Evolutionary conservation across 495 filamentous ascomycete species (phyloP).

Genomic region (Podospora pseudoanserina): DNA sequence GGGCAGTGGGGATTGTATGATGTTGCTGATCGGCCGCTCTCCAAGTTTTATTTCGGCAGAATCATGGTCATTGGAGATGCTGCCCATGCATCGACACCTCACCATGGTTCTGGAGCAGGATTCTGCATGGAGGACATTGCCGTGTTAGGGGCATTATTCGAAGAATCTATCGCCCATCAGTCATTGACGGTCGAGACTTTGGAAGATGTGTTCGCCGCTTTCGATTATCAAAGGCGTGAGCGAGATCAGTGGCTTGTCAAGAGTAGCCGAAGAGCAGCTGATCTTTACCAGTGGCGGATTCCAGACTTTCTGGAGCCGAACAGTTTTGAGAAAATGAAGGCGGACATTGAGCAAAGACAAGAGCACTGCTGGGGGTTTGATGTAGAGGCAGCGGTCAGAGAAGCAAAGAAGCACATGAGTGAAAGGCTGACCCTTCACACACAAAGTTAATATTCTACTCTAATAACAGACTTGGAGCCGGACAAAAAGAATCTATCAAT

Average conservation of each 20-base stretch:
- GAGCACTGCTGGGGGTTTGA: slow-evolving; percentile 19
- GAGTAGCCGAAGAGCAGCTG: slow-evolving; percentile 41
- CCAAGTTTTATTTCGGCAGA: slow-evolving; percentile 52
- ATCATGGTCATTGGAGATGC: slow-evolving; percentile 65
- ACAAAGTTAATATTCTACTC: background rate
- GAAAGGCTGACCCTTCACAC: no score
- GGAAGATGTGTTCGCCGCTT: slow-evolving; percentile 56
- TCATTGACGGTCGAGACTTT: slow-evolving; percentile 31
- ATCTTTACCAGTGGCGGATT: slow-evolving; percentile 34
- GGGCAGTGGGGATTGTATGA: slow-evolving; percentile 56
- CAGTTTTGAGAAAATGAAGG: slow-evolving; percentile 15
- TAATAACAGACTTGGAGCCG: background rate
- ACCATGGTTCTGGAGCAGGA: slow-evolving; percentile 66
- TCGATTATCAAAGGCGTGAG: slow-evolving; percentile 56
- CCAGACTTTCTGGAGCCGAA: slow-evolving; percentile 1
- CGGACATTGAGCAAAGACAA: slow-evolving; percentile 12
- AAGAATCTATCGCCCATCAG: slow-evolving; percentile 34
- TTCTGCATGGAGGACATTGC: slow-evolving; percentile 67
- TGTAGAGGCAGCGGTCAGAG: slow-evolving; percentile 6
- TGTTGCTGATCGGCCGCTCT: slow-evolving; percentile 57
- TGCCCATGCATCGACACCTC: slow-evolving; percentile 66
- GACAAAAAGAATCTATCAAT: slow-evolving; percentile 13
- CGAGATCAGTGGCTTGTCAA: slow-evolving; percentile 42
- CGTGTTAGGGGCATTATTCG: slow-evolving; percentile 55
- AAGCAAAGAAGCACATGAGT: slow-evolving; percentile 1